phyloP scores from a whole-genome alignment of 768 basidiomycete genomes.

The Gloeopeniophorella convolvens region DNA sequence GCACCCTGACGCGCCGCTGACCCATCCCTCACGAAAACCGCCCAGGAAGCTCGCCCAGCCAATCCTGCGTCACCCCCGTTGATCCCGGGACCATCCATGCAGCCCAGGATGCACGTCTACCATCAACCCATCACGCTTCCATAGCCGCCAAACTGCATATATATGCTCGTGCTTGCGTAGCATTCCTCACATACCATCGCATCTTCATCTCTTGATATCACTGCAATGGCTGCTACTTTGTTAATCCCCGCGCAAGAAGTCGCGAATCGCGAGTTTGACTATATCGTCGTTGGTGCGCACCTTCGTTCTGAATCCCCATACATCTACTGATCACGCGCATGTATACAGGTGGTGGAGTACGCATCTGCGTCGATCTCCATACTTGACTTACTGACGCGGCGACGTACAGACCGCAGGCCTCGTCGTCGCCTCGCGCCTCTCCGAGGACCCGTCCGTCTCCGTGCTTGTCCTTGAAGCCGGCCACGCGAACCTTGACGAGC shows the following conservation, averaged over 20 bases:
- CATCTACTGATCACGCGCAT: neutral
- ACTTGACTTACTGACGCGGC: neutral
- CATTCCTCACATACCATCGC: neutral
- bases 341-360: slow-evolving; percentile 2
- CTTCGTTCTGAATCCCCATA: neutral
- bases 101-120: too few relatives aligned
- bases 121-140: too few relatives aligned
- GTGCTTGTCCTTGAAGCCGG: slow-evolving; percentile 27
- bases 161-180: neutral
- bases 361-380: neutral
- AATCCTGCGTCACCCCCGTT: neutral
- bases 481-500: slow-evolving; percentile 14
- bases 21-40: neutral
- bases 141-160: too few relatives aligned
- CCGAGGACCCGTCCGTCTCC: slow-evolving; percentile 21
- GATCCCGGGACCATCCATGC: neutral
- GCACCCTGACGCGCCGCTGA: neutral
- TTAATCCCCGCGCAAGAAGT: slow-evolving; percentile 1
- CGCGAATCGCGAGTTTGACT: slow-evolving; percentile 8
- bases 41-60: neutral
- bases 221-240: neutral
- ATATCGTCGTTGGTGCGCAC: slow-evolving; percentile 6
- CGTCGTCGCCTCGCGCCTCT: slow-evolving; percentile 22
- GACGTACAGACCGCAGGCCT: slow-evolving; percentile 20
- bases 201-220: neutral